Base-by-base conservation (phyloP, 805 yeast genomes). In the Candida parachauliodes region DNA sequence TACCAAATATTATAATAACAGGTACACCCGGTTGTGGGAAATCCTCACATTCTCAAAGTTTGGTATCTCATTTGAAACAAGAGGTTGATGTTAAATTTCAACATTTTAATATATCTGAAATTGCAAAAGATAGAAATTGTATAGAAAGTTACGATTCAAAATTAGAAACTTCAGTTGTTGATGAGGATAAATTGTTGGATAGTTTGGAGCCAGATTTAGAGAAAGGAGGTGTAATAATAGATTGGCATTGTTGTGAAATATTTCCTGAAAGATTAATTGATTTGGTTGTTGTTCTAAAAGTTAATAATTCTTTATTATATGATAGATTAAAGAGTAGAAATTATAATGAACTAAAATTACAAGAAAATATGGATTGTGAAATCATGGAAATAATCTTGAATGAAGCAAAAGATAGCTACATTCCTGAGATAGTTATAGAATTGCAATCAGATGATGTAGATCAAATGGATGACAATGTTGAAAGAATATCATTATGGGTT, bases 1-100 rank as follows among this genome's bases (percentile, higher is more conserved):
- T 61, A 19, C 82, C 96, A 7, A 93, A 93, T 58, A 80, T 93
- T 28, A 76, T 93, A 27, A 76, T 93, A 32, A 93, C 98, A 2
- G 98, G 98, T 3, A 91, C 98, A 3, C 98, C 98, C 17, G 91
- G 95, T 0, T 83, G 93, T 44, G 95, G 95, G 9, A 87, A 87
- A 51, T 74, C 93, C 1, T 77, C 87, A 12, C 95, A 85, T 55
- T 70, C 79, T n/a, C 79, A 78, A 48, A 63, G 68, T 38, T 66
- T 87, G 34, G 73, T 65, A 1, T 65, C 73, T 23, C 77, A 73
- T 39, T 57, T 75, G 19, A 54, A 49, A 3, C 79, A 71, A 5
- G 36, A 31, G 14, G 30, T 50, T 7, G 10, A 21, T 11, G 20
- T 21, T 7, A 69, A 71, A 28, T 64, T 77, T 44, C 55, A 54